Evolutionary conservation across 164 flowering plant genomes (phyloP), one percentile per base, ranked within the genome.

Genomic region (Kingdonia uniflora): DNA sequence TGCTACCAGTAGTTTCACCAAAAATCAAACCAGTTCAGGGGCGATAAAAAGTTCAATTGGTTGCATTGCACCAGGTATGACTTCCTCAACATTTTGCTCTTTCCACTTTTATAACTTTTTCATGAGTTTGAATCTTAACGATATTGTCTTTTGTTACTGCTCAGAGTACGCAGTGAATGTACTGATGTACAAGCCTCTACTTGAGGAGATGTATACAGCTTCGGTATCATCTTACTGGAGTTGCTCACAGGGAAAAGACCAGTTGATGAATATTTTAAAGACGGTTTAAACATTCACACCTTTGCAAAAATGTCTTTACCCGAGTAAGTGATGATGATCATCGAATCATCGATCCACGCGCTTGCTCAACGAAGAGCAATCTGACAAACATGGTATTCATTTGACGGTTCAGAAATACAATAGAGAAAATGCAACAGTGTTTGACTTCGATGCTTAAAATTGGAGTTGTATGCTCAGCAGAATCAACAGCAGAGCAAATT

Each of bases 141-240:
- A n/a, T n/a, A n/a, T n/a, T n/a, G n/a, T n/a, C n/a, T n/a, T n/a
- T n/a, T n/a, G n/a, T n/a, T n/a, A n/a, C n/a, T n/a, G n/a, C n/a
- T n/a, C 63, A 62, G 71, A 67, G 52, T 67, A 67, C 35, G 67
- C 60, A n/a, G 54, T 62, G 49, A 67, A n/a, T n/a, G n/a, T n/a
- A n/a, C n/a, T n/a, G n/a, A 61, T 12, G 37, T 24, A 0, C 26
- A 50, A n/a, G n/a, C n/a, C n/a, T n/a, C n/a, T 6, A 55, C 66
- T 0, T 66, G 71, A 35, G 46, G n/a, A 21, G 35, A 51, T 29
- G 42, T n/a, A n/a, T n/a, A n/a, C n/a, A n/a, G n/a, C n/a, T n/a
- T n/a, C n/a, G n/a, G n/a, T n/a, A n/a, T n/a, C n/a, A n/a, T n/a
- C n/a, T n/a, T n/a, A n/a, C n/a, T n/a, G n/a, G n/a, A n/a, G n/a